A percentile compares a stretch with the other conserved stretches of the same genome.
Evolutionary conservation across 2,329 filamentous ascomycete species (phyloP).

Genomic region (Trichoderma harzianum): DNA sequence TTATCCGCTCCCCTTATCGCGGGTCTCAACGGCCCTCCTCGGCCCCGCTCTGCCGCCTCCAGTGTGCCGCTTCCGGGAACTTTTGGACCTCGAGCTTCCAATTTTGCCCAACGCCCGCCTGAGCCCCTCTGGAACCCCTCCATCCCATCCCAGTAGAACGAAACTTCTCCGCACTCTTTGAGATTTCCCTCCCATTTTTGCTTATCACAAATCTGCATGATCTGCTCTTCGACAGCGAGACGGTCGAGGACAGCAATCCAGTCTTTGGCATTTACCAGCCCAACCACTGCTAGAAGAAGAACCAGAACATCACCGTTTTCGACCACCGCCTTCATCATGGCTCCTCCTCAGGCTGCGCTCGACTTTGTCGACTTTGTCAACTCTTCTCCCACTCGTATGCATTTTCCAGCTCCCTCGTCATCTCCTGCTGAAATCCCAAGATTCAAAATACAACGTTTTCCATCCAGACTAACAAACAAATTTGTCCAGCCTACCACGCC

Average conservation of each 20-base stretch:
- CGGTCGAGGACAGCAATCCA: constrained; percentile 15
- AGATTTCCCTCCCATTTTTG: background rate
- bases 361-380: constrained; percentile 95
- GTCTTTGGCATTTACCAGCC: background rate
- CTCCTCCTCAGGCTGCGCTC: constrained; percentile 57
- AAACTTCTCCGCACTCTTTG: background rate
- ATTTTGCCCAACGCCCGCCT: background rate
- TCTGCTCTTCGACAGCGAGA: background rate
- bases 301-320: constrained; percentile 5
- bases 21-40: background rate
- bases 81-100: background rate
- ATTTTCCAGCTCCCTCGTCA: background rate
- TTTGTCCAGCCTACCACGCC: constrained; percentile 79
- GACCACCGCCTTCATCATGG: constrained; percentile 43
- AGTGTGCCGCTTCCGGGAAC: background rate
- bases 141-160: background rate
- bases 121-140: background rate
- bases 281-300: background rate
- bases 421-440: background rate
- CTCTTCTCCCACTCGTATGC: constrained; percentile 84
- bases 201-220: constrained; percentile 7
- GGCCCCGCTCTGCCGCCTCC: background rate
- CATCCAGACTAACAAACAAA: background rate
- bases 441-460: background rate
- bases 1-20: background rate